Evolutionary conservation across 495 filamentous ascomycete genomes (phyloP).

Genomic region (Poronia punctata): DNA sequence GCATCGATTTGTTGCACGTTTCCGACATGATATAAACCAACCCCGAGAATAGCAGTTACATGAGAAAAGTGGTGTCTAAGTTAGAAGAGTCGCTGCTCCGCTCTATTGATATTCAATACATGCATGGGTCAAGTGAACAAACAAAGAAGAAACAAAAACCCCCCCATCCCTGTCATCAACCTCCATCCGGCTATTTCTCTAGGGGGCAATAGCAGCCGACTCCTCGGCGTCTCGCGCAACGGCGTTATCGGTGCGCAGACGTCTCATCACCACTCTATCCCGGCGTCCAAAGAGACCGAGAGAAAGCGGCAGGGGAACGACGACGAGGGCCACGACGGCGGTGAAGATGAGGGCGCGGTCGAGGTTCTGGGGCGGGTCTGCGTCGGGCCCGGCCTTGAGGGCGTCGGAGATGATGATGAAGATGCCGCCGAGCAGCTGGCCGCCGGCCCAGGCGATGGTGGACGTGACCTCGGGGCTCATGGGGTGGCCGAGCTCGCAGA

Average conservation of each 20-base stretch:
- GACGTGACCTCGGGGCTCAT: conserved; percentile 80
- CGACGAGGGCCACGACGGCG: conserved; percentile 59
- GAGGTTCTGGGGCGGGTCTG: conserved; percentile 62
- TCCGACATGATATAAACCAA: too few relatives aligned
- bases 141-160: too few relatives aligned
- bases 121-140: too few relatives aligned
- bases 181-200: too few relatives aligned
- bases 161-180: too few relatives aligned
- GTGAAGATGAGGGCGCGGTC: conserved; percentile 66
- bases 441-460: conserved; percentile 76
- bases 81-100: too few relatives aligned
- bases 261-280: conserved; percentile 44
- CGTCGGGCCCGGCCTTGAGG: conserved; percentile 53
- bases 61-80: too few relatives aligned
- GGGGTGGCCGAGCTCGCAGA: conserved; percentile 80
- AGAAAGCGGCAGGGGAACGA: conserved; percentile 57
- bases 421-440: conserved; percentile 69
- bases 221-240: too few relatives aligned
- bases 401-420: conserved; percentile 80
- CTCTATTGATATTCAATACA: too few relatives aligned
- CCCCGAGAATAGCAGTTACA: too few relatives aligned
- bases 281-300: conserved; percentile 59
- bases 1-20: too few relatives aligned
- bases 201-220: too few relatives aligned
- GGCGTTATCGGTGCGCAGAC: conserved; percentile 44